Percentiles rank a stretch among this genome's conserved stretches.
phyloP scores from a whole-genome alignment of 192 early-diverging fungal genomes.

The Kappamyces sp. region DNA sequence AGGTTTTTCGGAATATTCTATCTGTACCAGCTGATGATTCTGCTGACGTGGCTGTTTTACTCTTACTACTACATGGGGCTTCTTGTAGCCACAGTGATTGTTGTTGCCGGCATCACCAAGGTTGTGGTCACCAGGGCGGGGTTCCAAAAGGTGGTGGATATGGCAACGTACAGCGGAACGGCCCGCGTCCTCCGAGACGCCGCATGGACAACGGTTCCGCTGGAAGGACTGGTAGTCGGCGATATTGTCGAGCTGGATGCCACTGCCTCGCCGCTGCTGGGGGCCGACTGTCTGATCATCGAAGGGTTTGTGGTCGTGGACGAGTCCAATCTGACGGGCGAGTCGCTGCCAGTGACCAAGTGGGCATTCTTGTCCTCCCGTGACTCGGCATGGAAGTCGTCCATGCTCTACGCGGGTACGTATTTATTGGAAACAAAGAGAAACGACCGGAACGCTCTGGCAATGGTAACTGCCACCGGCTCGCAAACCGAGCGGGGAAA shows the following conservation, averaged over 20 bases:
- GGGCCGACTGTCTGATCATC: conserved; percentile 63
- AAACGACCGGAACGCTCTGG: conserved; percentile 30
- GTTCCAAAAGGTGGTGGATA: no score
- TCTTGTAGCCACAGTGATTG: no score
- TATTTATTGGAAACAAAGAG: conserved; percentile 44
- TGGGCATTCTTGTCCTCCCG: conserved; percentile 41
- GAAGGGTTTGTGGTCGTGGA: conserved; percentile 63
- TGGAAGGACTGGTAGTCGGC: conserved; percentile 28
- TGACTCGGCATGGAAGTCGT: conserved; percentile 30
- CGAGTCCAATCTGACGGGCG: conserved; percentile 65
- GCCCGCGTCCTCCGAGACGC: no score
- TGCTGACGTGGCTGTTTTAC: no score
- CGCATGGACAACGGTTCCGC: no score
- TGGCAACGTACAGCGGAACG: no score
- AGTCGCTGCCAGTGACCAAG: conserved; percentile 72
- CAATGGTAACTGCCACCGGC: conserved; percentile 57
- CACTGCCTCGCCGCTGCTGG: conserved; percentile 38
- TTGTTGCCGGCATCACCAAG: no score
- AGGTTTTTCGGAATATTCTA: no score
- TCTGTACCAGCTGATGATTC: no score
- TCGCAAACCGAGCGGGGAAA: conserved; percentile 59
- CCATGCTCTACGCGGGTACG: conserved; percentile 64
- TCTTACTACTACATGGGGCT: no score
- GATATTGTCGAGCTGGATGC: conserved; percentile 24
- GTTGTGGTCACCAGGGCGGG: no score